These are phyloP conservation scores for Fusarium duplospermum DNA, from an alignment of 2,329 filamentous ascomycete genomes.

Conservation along the genomic window DNA sequence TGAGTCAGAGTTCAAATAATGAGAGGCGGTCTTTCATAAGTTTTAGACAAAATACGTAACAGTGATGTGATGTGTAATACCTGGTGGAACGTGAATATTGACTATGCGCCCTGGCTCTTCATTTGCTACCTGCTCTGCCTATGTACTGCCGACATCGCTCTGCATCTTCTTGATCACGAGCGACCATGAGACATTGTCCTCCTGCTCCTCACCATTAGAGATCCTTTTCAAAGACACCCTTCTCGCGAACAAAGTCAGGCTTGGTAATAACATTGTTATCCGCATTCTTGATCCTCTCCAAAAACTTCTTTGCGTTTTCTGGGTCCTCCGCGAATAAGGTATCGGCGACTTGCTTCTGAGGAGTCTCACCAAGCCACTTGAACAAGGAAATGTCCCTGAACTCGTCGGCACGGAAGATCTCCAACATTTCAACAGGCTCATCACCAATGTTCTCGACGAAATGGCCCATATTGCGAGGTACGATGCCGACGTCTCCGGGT, in stretches of 20 bases:
- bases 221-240: conserved; percentile 1
- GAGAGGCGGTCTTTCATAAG: too few species aligned
- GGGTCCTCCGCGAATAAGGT: conserved; percentile 73
- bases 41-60: too few species aligned
- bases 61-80: too few species aligned
- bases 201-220: not conserved
- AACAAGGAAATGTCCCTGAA: conserved; percentile 80
- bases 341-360: conserved; percentile 72
- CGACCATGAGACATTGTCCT: too few species aligned
- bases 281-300: conserved; percentile 69
- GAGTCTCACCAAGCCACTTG: conserved; percentile 81
- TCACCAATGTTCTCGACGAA: conserved; percentile 87
- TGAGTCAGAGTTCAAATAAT: too few species aligned
- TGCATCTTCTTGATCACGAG: too few species aligned
- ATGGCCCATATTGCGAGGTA: conserved; percentile 81
- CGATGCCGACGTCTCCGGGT: conserved; percentile 80
- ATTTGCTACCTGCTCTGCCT: too few species aligned
- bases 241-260: conserved; percentile 35
- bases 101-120: too few species aligned
- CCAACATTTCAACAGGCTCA: conserved; percentile 79
- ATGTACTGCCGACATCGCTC: too few species aligned
- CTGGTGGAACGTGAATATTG: too few species aligned
- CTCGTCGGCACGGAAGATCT: conserved; percentile 78
- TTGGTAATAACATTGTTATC: conserved; percentile 67
- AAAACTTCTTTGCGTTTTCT: conserved; percentile 71